Percentiles rank a stretch among this genome's conserved stretches.
Evolutionary conservation across 805 yeast species (phyloP).

Genomic region (Wickerhamomyces tratensis): DNA sequence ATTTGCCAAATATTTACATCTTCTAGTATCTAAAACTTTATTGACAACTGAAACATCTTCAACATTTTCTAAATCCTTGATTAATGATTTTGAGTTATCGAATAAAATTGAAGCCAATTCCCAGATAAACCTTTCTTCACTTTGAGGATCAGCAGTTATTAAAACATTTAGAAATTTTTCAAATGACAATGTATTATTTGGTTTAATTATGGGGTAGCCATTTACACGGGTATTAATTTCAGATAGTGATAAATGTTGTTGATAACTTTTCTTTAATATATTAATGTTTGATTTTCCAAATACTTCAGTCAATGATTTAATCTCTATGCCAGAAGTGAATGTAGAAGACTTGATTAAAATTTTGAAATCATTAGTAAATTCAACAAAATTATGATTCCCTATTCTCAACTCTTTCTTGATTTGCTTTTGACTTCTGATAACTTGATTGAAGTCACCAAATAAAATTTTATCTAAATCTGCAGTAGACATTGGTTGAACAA

Average conservation of each 20-base stretch:
- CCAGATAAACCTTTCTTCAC: conserved; percentile 31
- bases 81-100: conserved; percentile 22
- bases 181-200: conserved; percentile 22
- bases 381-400: conserved; percentile 13
- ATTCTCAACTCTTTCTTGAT: conserved; percentile 21
- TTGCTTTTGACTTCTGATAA: conserved; percentile 17
- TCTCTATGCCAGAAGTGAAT: background rate
- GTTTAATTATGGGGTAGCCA: conserved; percentile 26
- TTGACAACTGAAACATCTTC: conserved; percentile 13
- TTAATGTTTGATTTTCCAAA: conserved; percentile 4
- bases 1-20: conserved; percentile 35
- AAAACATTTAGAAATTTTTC: conserved; percentile 17
- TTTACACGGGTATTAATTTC: conserved; percentile 20
- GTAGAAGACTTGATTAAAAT: conserved; percentile 4
- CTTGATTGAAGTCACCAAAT: conserved; percentile 35
- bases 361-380: conserved; percentile 11
- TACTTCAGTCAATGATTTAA: background rate
- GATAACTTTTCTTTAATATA: conserved; percentile 10
- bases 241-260: conserved; percentile 16
- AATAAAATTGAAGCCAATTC: conserved; percentile 55
- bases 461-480: conserved; percentile 37
- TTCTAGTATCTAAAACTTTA: conserved; percentile 21
- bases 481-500: conserved; percentile 14
- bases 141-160: conserved; percentile 4
- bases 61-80: conserved; percentile 12